Evolutionary conservation across 2,329 filamentous ascomycete genomes (phyloP).

Genomic region (Pseudocercospora musae): DNA sequence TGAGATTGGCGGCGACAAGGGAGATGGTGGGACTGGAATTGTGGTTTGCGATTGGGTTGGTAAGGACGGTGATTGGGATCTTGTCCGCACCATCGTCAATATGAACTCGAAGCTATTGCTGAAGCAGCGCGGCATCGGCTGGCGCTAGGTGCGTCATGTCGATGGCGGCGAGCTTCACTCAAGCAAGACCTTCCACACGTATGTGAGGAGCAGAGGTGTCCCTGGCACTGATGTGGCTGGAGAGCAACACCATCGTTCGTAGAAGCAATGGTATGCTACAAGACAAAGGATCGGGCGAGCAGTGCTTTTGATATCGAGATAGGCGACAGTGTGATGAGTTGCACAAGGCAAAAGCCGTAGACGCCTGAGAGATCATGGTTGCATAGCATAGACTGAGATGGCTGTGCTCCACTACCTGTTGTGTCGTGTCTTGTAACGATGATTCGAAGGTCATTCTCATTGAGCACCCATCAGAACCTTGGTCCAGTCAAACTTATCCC

Average conservation of each 20-base stretch:
- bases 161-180: neutral
- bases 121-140: constrained; percentile 23
- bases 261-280: neutral
- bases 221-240: neutral
- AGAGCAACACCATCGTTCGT: neutral
- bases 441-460: neutral
- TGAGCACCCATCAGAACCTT: constrained; percentile 54
- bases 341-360: neutral
- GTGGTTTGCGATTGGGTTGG: constrained; percentile 95
- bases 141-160: constrained; percentile 13
- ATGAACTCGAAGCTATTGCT: constrained; percentile 61
- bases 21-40: constrained; percentile 70
- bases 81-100: constrained; percentile 80
- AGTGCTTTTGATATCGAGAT: neutral
- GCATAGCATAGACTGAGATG: neutral
- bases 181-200: neutral
- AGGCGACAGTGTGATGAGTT: neutral
- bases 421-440: neutral
- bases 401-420: neutral
- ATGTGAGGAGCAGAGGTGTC: neutral
- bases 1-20: constrained; percentile 35
- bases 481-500: constrained; percentile 93
- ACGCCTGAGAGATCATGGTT: neutral
- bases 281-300: neutral
- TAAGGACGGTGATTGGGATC: constrained; percentile 80